Base-by-base conservation (phyloP, 129 eudicot genomes). In the Solidago caesia region DNA sequence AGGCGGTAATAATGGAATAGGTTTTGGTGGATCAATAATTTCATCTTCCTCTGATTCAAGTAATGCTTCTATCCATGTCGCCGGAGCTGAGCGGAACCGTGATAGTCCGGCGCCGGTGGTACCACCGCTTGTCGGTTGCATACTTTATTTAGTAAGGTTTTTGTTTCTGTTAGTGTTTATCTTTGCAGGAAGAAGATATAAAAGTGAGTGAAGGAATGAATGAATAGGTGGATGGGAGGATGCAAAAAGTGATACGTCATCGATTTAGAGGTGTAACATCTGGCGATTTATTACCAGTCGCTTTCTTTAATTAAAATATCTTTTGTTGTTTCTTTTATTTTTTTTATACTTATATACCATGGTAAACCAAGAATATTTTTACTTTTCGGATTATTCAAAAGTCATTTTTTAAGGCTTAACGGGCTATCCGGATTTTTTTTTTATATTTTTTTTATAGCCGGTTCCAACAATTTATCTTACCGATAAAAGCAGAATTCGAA, bases 51-150 rank as follows among this genome's bases (percentile, higher is more conserved):
- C 95, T 2, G 87, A 77, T 64, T 91, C 97, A 0, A 92, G 87
- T 2, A 92, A 78, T 14, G 98, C 95, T 80, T 92, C 98, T 51
- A 92, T 78, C 98, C 98, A 92, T 11, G 92, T 92, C 42, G 98
- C 96, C 78, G 98, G 98, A 79, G 95, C 98, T 75, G 98, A 92
- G 5, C 96, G 92, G 86, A 76, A 92, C 29, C 98, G 78, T 44
- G 95, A 87, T 61, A 92, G 85, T n/a, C 68, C 72, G 60, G 75
- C 80, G 7, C 84, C 79, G 43, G 51, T 43, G 4, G 11, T 46
- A 26, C 84, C 77, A 59, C 83, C 79, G 75, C 73, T 52, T 77
- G 86, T 76, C 74, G 87, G 87, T 84, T 87, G 89, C 92, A 85
- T 87, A 77, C 14, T 51, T 51, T 13, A 8, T 62, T 11, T 9